Evolutionary conservation across 2,329 filamentous ascomycete species (phyloP).

Genomic region (Colletotrichum musae): DNA sequence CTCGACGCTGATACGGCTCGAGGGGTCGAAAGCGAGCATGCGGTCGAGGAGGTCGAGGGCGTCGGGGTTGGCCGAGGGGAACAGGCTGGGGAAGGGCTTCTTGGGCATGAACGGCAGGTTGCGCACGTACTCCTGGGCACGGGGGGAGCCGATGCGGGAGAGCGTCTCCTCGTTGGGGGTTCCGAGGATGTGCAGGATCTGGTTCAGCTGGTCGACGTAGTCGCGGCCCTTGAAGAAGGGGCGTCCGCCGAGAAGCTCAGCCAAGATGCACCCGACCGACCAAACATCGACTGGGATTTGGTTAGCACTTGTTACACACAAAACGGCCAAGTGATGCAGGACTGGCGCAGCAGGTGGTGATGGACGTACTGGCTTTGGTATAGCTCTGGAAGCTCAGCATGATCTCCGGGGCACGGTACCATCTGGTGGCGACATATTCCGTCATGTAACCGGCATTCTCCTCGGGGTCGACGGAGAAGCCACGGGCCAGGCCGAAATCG

Average conservation of each 20-base stretch:
- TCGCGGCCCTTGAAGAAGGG: constrained; percentile 99
- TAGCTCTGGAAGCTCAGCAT: constrained; percentile 99
- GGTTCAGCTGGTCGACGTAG: constrained; percentile 99
- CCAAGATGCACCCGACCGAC: constrained; percentile 98
- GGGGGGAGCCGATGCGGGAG: constrained; percentile 91
- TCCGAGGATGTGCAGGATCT: constrained; percentile 97
- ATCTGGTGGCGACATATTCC: constrained; percentile 97
- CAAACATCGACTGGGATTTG: constrained; percentile 87
- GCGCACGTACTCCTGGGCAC: constrained; percentile 97
- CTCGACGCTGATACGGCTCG: constrained; percentile 93
- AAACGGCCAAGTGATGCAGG: not conserved
- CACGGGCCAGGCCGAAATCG: constrained; percentile 96
- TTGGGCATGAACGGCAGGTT: constrained; percentile 97
- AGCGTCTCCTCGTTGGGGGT: constrained; percentile 97
- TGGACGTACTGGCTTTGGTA: constrained; percentile 97
- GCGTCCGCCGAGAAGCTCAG: constrained; percentile 93
- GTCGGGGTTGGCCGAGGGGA: constrained; percentile 95
- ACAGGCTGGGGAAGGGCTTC: constrained; percentile 88
- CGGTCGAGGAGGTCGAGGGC: constrained; percentile 95
- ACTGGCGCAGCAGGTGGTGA: not conserved
- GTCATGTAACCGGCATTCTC: constrained; percentile 99
- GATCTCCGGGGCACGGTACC: constrained; percentile 96
- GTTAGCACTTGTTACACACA: not conserved
- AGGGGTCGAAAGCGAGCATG: constrained; percentile 98
- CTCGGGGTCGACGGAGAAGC: constrained; percentile 96